Evolutionary conservation across 768 basidiomycete genomes (phyloP), one percentile per base, ranked within the genome.

Genomic region (Plicaturopsis crispa): DNA sequence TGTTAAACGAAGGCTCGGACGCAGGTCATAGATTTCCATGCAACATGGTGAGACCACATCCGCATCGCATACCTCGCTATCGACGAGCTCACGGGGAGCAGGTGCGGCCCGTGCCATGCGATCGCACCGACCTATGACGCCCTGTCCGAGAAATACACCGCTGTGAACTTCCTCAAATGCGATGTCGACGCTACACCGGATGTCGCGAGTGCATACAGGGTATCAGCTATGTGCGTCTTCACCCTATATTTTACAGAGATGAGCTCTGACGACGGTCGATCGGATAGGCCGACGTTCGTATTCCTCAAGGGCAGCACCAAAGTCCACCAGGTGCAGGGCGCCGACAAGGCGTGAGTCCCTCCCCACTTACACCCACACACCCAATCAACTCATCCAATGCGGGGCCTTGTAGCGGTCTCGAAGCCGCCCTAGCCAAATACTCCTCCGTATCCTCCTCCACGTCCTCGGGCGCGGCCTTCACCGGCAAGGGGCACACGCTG

Each of bases 21-120:
- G 17, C 34, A 86, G 84, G 80, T 90, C 42, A 85, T 90, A 43
- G 87, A 90, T 60, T 90, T 90, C 52, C 84, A 88, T 56, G 87
- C 87, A 39, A 73, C 79, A 44, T 90, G 87, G 87, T 85, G 47
- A 47, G 61, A 48, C n/a, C 24, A 3, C 6, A 24, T 24, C 14
- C 13, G 6, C 23, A 21, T 14, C 33, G 21, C 20, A 24, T 23
- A 31, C 28, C 24, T 44, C 35, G 11, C 19, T 33, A 31, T 33
- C 35, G 18, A 38, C 17, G 33, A n/a, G n/a, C n/a, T n/a, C n/a
- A n/a, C n/a, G n/a, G n/a, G n/a, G n/a, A n/a, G n/a, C 47, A 88
- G 86, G 88, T 90, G 87, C 69, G 80, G 83, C 2, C 88, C 88
- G 24, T 91, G 87, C 54, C 84, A 86, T 57, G 69, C 70, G 30